These are phyloP conservation scores for Gilbertella persicaria DNA, from an alignment of 371 early-diverging fungal species.

Conservation along the genomic window DNA sequence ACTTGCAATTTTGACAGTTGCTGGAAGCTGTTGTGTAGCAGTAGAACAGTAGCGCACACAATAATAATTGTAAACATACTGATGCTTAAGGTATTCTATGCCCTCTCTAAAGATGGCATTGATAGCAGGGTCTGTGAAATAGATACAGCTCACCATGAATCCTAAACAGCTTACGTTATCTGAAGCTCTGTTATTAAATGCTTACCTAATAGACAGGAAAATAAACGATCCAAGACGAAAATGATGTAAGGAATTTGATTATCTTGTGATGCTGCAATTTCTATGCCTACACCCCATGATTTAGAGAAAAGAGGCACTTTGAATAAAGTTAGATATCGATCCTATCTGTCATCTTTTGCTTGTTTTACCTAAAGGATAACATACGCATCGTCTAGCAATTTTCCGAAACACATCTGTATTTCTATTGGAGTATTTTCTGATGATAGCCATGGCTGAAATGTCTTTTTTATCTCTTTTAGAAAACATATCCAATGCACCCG, in stretches of 20 bases:
- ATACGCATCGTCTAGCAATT: constrained; percentile 33
- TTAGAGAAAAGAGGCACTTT: constrained; percentile 40
- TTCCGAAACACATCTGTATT: constrained; percentile 28
- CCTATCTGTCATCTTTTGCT: background rate
- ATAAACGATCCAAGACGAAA: constrained; percentile 31
- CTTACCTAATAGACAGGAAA: constrained; percentile 34
- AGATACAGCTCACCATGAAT: constrained; percentile 34
- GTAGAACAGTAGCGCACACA: constrained; percentile 7
- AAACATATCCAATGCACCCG: constrained; percentile 29
- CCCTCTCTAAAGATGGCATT: constrained; percentile 14
- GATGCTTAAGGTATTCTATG: constrained; percentile 7
- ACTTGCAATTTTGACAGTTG: background rate
- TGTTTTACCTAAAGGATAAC: constrained; percentile 36
- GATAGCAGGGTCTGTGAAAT: constrained; percentile 43
- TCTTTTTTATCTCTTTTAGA: background rate
- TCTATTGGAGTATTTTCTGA: constrained; percentile 6
- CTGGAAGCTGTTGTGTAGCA: background rate
- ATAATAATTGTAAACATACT: constrained; percentile 41
- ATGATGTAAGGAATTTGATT: constrained; percentile 22
- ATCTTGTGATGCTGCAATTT: constrained; percentile 18
- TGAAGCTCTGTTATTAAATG: background rate
- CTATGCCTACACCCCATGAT: constrained; percentile 35
- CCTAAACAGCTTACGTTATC: constrained; percentile 15
- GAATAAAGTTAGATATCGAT: background rate
- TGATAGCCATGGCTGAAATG: background rate